A percentile compares a stretch with the other conserved stretches of the same genome.
Conservation (phyloP, 371 early-diverging fungal species). For the Mucor saturninus region DNA sequence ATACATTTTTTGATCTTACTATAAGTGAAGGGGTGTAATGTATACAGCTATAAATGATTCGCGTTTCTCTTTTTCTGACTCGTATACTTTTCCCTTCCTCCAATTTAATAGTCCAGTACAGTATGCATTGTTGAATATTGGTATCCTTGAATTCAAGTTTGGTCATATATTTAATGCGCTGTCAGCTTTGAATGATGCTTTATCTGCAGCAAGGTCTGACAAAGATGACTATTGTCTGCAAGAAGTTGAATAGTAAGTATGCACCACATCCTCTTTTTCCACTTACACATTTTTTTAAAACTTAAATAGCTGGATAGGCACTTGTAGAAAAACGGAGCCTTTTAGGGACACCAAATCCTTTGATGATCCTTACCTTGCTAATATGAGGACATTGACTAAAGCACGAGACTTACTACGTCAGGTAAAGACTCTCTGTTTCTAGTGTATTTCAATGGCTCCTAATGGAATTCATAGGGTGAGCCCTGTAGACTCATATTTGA, state of each 20-base stretch:
- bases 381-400: conserved; percentile 8
- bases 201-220: conserved; percentile 38
- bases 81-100: too few species aligned
- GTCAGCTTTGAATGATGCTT: conserved; percentile 41
- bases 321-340: conserved; percentile 19
- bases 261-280: background rate
- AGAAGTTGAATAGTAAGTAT: conserved; percentile 37
- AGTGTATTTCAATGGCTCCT: background rate
- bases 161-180: conserved; percentile 40
- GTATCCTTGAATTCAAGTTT: conserved; percentile 47
- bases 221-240: conserved; percentile 43
- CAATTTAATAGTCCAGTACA: conserved; percentile 33
- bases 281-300: background rate
- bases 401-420: conserved; percentile 16
- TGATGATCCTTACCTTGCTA: conserved; percentile 14
- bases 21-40: conserved; percentile 37
- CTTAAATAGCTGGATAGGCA: conserved; percentile 20
- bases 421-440: background rate
- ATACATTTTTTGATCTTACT: conserved; percentile 39
- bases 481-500: conserved; percentile 27
- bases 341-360: conserved; percentile 11
- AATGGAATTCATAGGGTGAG: conserved; percentile 20
- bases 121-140: conserved; percentile 41
- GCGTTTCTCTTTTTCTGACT: background rate
- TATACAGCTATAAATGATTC: background rate